Base-by-base conservation (phyloP, 208 protist genomes). In the Leishmania major region DNA sequence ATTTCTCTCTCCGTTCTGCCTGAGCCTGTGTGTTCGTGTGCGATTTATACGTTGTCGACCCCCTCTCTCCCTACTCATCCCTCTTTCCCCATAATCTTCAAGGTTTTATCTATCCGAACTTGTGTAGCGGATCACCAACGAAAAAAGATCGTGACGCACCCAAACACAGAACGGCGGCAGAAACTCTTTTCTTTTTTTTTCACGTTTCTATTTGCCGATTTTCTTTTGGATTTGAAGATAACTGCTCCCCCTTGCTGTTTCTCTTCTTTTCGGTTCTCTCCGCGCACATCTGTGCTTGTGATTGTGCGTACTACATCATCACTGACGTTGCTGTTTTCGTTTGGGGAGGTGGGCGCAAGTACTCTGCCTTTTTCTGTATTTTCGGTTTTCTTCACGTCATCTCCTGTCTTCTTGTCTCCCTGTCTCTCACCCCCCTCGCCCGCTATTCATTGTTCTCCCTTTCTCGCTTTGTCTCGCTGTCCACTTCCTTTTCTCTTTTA, bases 341-440 rank as follows among this genome's bases (percentile, higher is more conserved):
- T 49, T 80, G 37, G 35, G 31, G 73, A 45, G 8, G 59, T 15
- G 59, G 59, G 7, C 59, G 13, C 28, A 28, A 31, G 22, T 37
- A 64, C 15, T 47, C 76, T 76, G 17, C 28, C 69, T 81, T 59
- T 81, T 81, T 80, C 71, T 64, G 10, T 31, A 64, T 64, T 31
- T 8, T 31, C 2, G 59, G 25, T 64, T 76, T 51, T 76, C 35
- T 53, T 59, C 31, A 28, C 80, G 7, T 35, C 37, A 28, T 71
- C 43, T 22, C 77, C 55, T 76, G 70, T 72, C 7, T 57, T 17
- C 47, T 31, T 73, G 22, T 25, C 28, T 64, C 3, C 59, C 59
- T 64, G 55, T 8, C 55, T 59, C 53, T 59, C 53, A 25, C 53
- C 53, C 22, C 37, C 37, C 28, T 19, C 53, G 7, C 43, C 43